Percentiles rank a stretch among this genome's conserved stretches.
Conservation (phyloP, 305 asterid genomes). For the Fraxinus nigra region DNA sequence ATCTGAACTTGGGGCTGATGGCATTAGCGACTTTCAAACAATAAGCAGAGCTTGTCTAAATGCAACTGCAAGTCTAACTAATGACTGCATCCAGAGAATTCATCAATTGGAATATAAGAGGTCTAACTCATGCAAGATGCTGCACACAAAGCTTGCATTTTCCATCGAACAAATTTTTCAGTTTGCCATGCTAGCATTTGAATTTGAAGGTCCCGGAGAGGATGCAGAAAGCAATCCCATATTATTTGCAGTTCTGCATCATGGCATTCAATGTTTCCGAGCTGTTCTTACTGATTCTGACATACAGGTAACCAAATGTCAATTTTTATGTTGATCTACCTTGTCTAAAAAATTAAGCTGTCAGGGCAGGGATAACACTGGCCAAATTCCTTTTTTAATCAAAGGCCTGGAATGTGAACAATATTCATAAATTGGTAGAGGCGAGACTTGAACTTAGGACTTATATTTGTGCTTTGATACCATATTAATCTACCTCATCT, state of each 20-base stretch:
- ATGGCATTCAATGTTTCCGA: slow-evolving; percentile 51
- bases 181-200: slow-evolving; percentile 59
- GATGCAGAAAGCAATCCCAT: slow-evolving; percentile 46
- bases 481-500: background rate
- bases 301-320: slow-evolving; percentile 55
- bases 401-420: background rate
- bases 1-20: slow-evolving; percentile 53
- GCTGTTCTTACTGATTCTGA: slow-evolving; percentile 60
- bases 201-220: slow-evolving; percentile 43
- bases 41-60: slow-evolving; percentile 63
- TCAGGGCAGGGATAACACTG: background rate
- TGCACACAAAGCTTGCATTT: slow-evolving; percentile 72
- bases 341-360: slow-evolving; percentile 7
- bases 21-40: slow-evolving; percentile 39
- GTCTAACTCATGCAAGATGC: slow-evolving; percentile 56
- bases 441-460: background rate
- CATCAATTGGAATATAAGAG: slow-evolving; percentile 62
- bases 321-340: slow-evolving; percentile 18
- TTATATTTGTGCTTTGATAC: background rate
- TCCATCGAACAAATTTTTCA: slow-evolving; percentile 64
- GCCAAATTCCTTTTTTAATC: background rate
- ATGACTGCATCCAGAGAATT: slow-evolving; percentile 60
- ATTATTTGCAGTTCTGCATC: slow-evolving; percentile 50
- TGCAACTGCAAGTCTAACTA: slow-evolving; percentile 57
- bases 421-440: background rate